Conservation (phyloP, 208 protist genomes). For the Spongospora subterranea region DNA sequence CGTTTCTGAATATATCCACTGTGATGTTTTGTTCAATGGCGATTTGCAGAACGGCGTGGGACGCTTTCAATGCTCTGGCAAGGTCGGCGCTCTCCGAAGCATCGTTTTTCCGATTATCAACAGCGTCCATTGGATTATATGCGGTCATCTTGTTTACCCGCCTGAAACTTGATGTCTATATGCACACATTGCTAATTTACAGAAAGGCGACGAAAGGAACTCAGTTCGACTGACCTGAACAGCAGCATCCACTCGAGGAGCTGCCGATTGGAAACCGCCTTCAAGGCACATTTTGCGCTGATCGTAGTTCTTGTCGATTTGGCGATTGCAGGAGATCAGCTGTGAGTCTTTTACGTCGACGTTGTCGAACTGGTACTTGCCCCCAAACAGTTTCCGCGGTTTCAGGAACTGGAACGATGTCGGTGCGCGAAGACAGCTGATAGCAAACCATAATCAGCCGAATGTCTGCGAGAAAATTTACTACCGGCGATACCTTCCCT, state of each 20-base stretch:
- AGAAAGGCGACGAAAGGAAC: too few relatives aligned
- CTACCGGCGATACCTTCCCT: neutral
- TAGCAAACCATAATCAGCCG: neutral
- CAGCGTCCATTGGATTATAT: neutral
- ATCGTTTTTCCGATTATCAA: neutral
- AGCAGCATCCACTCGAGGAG: neutral
- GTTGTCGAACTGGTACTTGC: constrained; percentile 56
- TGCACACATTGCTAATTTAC: too few relatives aligned
- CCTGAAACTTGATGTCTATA: constrained; percentile 10
- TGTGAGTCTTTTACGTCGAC: constrained; percentile 50
- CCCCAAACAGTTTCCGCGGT: neutral
- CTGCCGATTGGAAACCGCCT: constrained; percentile 26
- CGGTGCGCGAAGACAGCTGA: neutral
- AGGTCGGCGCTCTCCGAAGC: constrained; percentile 40
- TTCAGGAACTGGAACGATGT: constrained; percentile 29
- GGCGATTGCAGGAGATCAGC: constrained; percentile 50
- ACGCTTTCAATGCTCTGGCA: neutral
- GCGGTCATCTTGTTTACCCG: neutral
- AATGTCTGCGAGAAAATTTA: neutral
- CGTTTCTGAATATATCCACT: constrained; percentile 35
- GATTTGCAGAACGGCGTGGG: neutral
- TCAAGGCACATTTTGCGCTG: neutral
- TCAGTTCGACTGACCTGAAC: constrained; percentile 40
- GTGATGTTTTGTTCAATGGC: constrained; percentile 53
- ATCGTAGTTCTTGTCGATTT: constrained; percentile 56